Evolutionary conservation across 495 filamentous ascomycete genomes (phyloP).

Genomic region (Bathelium albidoporum): DNA sequence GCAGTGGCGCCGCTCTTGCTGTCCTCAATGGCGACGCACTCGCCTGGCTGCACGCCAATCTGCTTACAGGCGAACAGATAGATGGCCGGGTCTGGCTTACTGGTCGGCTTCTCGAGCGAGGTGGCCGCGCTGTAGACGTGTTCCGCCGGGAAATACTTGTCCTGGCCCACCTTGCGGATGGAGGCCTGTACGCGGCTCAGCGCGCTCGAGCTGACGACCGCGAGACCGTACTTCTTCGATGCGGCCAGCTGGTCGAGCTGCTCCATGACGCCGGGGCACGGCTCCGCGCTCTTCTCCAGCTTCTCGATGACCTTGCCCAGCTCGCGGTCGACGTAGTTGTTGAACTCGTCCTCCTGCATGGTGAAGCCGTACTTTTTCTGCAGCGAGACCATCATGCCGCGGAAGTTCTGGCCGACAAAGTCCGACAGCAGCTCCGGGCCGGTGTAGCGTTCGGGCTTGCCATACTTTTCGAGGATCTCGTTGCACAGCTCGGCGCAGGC

Average conservation of each 20-base stretch:
- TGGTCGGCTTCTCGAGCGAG: conserved; percentile 64
- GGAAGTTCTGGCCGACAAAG: conserved; percentile 96
- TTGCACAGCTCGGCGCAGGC: conserved; percentile 89
- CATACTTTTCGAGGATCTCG: conserved; percentile 63
- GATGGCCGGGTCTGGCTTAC: conserved; percentile 89
- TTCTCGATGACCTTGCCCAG: conserved; percentile 77
- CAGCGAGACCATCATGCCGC: conserved; percentile 72
- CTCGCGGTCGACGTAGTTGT: conserved; percentile 67
- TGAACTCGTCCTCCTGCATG: conserved; percentile 55
- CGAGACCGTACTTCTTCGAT: conserved; percentile 58
- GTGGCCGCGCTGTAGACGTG: conserved; percentile 78
- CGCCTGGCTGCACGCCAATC: conserved; percentile 60
- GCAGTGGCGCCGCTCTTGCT: conserved; percentile 77
- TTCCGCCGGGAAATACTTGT: conserved; percentile 65
- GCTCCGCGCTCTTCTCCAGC: conserved; percentile 56
- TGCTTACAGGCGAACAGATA: conserved; percentile 72
- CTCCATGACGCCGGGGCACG: conserved; percentile 64
- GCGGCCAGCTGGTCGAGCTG: conserved; percentile 56
- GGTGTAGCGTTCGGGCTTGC: conserved; percentile 64
- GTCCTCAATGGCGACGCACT: conserved; percentile 82
- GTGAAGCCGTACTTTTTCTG: conserved; percentile 67
- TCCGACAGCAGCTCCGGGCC: conserved; percentile 67
- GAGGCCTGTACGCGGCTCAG: conserved; percentile 67
- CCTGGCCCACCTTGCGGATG: conserved; percentile 70
- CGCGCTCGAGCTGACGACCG: conserved; percentile 75